Percentiles rank a stretch among this genome's conserved stretches.
Evolutionary conservation across 208 protist species (phyloP).

Genomic region (Tritrichomonas foetus): DNA sequence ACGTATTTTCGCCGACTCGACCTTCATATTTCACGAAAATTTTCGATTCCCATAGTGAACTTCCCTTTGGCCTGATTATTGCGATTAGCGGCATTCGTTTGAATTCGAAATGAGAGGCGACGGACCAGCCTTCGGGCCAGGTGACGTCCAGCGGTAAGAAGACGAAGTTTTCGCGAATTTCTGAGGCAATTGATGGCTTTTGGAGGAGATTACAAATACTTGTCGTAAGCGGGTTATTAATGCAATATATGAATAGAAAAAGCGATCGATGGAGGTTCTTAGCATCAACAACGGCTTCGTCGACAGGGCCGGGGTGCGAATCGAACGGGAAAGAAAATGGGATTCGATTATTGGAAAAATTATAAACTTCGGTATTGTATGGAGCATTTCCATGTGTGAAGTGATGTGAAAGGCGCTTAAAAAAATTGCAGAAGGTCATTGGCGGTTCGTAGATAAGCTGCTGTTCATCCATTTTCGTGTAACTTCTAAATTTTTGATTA

Average conservation of each 20-base stretch:
- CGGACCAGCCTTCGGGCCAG: not conserved
- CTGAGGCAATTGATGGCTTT: not conserved
- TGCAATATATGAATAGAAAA: conserved; percentile 16
- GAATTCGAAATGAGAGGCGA: not conserved
- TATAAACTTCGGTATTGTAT: too few species aligned
- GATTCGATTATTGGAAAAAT: too few species aligned
- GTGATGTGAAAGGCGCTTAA: too few species aligned
- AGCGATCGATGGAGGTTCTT: not conserved
- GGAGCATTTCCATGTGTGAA: too few species aligned
- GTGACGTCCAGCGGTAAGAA: conserved; percentile 13
- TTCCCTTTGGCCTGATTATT: not conserved
- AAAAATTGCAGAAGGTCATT: too few species aligned
- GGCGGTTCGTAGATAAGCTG: too few species aligned
- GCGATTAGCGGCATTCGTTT: not conserved
- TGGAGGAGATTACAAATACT: not conserved
- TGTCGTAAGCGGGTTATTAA: not conserved
- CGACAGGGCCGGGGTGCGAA: not conserved
- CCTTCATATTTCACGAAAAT: not conserved
- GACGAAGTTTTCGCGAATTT: not conserved
- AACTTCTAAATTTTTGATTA: too few species aligned
- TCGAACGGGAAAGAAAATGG: not conserved
- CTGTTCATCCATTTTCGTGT: too few species aligned
- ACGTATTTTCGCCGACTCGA: not conserved
- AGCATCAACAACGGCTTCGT: not conserved
- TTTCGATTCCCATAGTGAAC: not conserved